A percentile compares a stretch with the other conserved stretches of the same genome.
These are phyloP conservation scores for Dunaliella salina DNA, from an alignment of 163 green algal genomes.

Conservation along the genomic window DNA sequence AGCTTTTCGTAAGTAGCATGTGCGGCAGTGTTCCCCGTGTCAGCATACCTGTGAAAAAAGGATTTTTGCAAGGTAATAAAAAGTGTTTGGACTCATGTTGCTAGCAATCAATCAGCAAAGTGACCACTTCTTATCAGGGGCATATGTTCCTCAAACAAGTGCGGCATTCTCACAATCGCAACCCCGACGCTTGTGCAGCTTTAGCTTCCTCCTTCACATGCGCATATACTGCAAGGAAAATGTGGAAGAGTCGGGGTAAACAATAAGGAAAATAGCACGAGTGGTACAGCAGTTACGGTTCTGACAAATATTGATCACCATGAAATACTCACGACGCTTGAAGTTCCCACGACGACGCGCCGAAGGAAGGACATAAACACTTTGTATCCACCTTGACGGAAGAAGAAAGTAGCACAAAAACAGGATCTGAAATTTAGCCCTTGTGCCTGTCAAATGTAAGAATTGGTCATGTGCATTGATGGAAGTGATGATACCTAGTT, in stretches of 20 bases:
- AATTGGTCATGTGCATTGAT: background rate
- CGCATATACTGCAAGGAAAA: conserved; percentile 29
- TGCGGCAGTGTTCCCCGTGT: conserved; percentile 30
- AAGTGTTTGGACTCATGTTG: too few species aligned
- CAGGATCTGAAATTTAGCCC: background rate
- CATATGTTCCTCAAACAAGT: too few species aligned
- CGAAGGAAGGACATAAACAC: conserved; percentile 40
- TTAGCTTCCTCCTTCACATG: conserved; percentile 24
- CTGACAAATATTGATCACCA: too few species aligned
- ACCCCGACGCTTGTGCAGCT: conserved; percentile 16
- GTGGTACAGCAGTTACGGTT: too few species aligned
- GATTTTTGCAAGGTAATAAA: too few species aligned
- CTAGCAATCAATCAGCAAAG: too few species aligned
- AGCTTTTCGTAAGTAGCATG: conserved; percentile 40
- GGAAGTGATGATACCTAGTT: too few species aligned
- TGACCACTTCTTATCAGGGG: too few species aligned
- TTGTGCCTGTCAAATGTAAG: background rate
- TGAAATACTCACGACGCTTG: background rate
- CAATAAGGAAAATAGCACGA: too few species aligned
- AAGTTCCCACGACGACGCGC: conserved; percentile 35
- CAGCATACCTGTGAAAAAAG: conserved; percentile 9
- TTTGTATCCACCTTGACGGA: conserved; percentile 45
- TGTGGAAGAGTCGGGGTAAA: background rate
- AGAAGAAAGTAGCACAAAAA: background rate
- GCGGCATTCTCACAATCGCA: conserved; percentile 36